A percentile compares a stretch with the other conserved stretches of the same genome.
These are phyloP conservation scores for Fonsecaea monophora DNA, from an alignment of 2,329 filamentous ascomycete genomes.

Conservation along the genomic window DNA sequence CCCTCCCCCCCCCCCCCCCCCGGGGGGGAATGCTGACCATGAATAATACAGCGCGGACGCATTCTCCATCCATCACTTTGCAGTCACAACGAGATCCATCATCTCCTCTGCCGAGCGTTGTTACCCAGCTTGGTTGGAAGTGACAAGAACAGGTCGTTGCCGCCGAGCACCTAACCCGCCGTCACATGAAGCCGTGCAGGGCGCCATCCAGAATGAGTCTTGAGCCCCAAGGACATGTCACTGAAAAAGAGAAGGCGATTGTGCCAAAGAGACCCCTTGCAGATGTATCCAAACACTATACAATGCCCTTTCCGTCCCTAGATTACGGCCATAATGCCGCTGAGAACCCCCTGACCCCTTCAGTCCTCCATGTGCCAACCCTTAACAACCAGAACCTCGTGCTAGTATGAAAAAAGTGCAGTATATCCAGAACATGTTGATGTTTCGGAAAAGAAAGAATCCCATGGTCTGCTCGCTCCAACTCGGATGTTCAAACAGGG, in stretches of 20 bases:
- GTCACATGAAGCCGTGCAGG: conserved; percentile 22
- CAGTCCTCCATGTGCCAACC: background rate
- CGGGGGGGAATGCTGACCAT: background rate
- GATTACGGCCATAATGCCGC: background rate
- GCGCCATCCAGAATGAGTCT: background rate
- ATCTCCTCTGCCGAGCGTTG: background rate
- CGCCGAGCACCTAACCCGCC: conserved; percentile 14
- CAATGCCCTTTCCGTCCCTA: background rate
- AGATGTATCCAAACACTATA: background rate
- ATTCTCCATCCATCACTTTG: background rate
- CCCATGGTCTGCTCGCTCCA: background rate
- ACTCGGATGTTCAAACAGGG: background rate
- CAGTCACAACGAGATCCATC: background rate
- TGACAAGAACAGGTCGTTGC: background rate
- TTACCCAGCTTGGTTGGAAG: background rate
- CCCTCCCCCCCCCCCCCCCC: no score
- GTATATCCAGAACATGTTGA: background rate
- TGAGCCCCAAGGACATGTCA: background rate
- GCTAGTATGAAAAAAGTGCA: background rate
- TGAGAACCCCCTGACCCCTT: background rate
- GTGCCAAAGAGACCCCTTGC: background rate
- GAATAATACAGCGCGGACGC: background rate
- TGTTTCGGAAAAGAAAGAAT: background rate
- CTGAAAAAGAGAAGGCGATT: background rate
- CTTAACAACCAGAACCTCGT: no score